phyloP scores from a whole-genome alignment of 2,329 filamentous ascomycete genomes.

The Pseudopithomyces maydicus region DNA sequence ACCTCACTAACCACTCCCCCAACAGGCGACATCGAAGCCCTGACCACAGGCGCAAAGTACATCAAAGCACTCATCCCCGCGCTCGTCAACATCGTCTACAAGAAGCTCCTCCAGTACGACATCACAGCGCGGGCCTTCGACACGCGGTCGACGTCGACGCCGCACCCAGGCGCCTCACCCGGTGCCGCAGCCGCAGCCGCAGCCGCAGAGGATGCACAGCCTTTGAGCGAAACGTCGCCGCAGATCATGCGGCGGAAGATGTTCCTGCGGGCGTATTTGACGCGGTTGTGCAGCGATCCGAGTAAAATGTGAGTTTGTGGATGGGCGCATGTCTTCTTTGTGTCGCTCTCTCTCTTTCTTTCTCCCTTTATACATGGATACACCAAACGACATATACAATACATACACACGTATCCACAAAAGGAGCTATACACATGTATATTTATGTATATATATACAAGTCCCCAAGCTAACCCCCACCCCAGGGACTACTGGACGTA shows the following conservation, averaged over 20 bases:
- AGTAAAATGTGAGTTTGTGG: conserved; percentile 64
- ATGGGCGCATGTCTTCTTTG: no score
- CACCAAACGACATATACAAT: no score
- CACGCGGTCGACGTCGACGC: conserved; percentile 64
- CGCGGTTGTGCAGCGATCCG: conserved; percentile 75
- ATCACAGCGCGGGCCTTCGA: conserved; percentile 80
- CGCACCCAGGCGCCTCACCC: no score
- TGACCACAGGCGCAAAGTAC: conserved; percentile 72
- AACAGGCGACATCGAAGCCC: conserved; percentile 70
- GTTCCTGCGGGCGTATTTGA: conserved; percentile 60
- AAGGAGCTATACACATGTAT: no score
- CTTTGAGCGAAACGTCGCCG: conserved; percentile 71
- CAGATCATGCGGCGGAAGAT: conserved; percentile 79
- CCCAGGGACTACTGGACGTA: conserved; percentile 75
- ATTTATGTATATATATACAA: no score
- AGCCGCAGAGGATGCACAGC: no score
- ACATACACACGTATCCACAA: no score
- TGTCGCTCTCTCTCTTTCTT: no score
- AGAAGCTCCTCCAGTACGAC: conserved; percentile 79
- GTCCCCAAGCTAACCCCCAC: no score
- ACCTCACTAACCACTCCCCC: neutral
- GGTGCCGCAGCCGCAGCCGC: no score
- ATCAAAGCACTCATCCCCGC: conserved; percentile 82
- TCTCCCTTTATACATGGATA: no score
- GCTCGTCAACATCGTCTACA: conserved; percentile 83